Evolutionary conservation across 441 rosid species (phyloP).

Genomic region (Populus hybrid): DNA sequence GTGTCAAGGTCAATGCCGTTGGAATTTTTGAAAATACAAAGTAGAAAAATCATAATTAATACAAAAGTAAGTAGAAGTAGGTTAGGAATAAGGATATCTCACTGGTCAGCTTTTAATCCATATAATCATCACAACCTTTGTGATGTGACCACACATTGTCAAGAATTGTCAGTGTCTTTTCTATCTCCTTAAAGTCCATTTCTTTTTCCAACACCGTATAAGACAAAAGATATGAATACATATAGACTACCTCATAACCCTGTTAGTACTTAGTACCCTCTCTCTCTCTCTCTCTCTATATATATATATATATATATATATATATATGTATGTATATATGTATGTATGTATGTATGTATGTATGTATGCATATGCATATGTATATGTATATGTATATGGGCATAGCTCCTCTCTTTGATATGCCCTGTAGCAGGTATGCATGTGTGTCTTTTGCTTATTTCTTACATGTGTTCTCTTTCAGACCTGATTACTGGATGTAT

Average conservation of each 20-base stretch:
- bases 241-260: neutral
- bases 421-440: too few species aligned
- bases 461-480: too few species aligned
- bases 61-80: neutral
- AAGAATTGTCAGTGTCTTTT: conserved; percentile 30
- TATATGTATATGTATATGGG: too few species aligned
- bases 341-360: too few species aligned
- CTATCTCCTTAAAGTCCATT: conserved; percentile 11
- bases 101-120: conserved; percentile 23
- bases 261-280: too few species aligned
- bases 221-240: neutral
- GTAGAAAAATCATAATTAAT: neutral
- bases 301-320: too few species aligned
- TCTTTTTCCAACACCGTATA: neutral
- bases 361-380: too few species aligned
- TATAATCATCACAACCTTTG: conserved; percentile 47
- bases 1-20: neutral
- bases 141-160: conserved; percentile 51
- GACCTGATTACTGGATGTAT: too few species aligned
- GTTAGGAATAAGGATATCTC: conserved; percentile 4
- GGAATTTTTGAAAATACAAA: neutral
- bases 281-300: too few species aligned
- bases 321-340: too few species aligned
- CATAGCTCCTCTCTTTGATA: too few species aligned
- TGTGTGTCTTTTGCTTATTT: too few species aligned